These are phyloP conservation scores for Scorias spongiosa DNA, from an alignment of 2,329 filamentous ascomycete species.

Conservation along the genomic window DNA sequence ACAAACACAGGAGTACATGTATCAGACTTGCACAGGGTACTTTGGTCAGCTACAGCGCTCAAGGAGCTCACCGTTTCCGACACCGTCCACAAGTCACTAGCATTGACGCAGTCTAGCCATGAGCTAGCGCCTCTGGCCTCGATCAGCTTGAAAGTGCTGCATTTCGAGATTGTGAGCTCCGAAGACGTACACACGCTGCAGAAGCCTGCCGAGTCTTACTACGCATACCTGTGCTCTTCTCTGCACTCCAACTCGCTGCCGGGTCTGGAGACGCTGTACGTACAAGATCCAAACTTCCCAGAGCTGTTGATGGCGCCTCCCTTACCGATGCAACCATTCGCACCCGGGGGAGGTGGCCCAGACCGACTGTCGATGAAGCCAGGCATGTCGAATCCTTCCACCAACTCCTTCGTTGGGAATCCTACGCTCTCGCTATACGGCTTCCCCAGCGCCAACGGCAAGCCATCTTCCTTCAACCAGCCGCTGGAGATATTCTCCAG, in stretches of 20 bases:
- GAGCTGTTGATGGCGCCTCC: conserved; percentile 62
- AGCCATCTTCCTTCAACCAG: conserved; percentile 30
- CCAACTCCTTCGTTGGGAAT: neutral
- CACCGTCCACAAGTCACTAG: conserved; percentile 41
- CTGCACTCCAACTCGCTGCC: conserved; percentile 64
- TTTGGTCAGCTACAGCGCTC: conserved; percentile 43
- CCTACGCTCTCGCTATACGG: neutral
- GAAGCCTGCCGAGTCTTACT: conserved; percentile 48
- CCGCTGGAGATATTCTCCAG: conserved; percentile 50
- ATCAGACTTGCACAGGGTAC: conserved; percentile 43
- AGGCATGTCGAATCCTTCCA: conserved; percentile 1
- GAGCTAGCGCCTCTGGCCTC: conserved; percentile 52
- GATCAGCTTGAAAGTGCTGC: conserved; percentile 52
- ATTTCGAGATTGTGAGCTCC: conserved; percentile 64
- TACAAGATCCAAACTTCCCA: conserved; percentile 70
- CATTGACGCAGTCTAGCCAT: conserved; percentile 25
- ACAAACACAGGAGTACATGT: conserved; percentile 56
- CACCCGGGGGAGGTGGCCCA: conserved; percentile 11
- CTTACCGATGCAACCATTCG: conserved; percentile 38
- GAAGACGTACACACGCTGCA: conserved; percentile 43
- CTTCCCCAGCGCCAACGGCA: neutral
- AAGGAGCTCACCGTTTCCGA: conserved; percentile 43
- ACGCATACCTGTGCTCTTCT: conserved; percentile 72
- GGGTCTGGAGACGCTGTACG: conserved; percentile 61
- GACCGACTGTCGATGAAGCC: conserved; percentile 9